A percentile compares a stretch with the other conserved stretches of the same genome.
Conservation (phyloP, 495 filamentous ascomycete genomes). For the Evernia prunastri region DNA sequence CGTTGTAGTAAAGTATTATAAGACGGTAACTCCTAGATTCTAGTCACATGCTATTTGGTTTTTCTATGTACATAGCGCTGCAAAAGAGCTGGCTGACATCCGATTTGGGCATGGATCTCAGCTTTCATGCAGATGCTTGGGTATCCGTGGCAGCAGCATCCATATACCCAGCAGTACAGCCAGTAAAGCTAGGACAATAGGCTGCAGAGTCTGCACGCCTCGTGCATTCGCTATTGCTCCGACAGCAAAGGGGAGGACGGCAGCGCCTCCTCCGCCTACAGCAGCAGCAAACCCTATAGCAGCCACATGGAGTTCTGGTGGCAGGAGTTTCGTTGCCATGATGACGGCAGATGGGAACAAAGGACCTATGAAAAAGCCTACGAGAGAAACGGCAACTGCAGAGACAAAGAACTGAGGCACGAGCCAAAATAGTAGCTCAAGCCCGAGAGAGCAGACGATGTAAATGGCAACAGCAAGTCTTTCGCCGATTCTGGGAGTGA, state of each 20-base stretch:
- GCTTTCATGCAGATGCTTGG: constrained; percentile 21
- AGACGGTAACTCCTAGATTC: background rate
- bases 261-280: constrained; percentile 72
- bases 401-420: constrained; percentile 68
- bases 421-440: constrained; percentile 59
- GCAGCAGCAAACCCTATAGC: constrained; percentile 80
- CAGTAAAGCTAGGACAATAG: constrained; percentile 63
- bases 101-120: background rate
- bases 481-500: constrained; percentile 56
- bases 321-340: constrained; percentile 74
- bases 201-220: constrained; percentile 73
- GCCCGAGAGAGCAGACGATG: constrained; percentile 42
- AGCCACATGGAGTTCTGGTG: constrained; percentile 68
- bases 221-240: constrained; percentile 76
- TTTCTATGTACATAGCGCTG: background rate
- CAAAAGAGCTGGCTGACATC: background rate
- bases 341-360: constrained; percentile 71
- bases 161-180: constrained; percentile 52
- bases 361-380: constrained; percentile 65
- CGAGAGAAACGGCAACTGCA: constrained; percentile 58
- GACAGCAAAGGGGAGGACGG: constrained; percentile 71
- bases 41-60: background rate
- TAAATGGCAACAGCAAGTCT: constrained; percentile 50
- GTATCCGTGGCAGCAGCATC: constrained; percentile 37
- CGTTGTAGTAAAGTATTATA: background rate